These are phyloP conservation scores for Erigeron canadensis DNA, from an alignment of 129 eudicot genomes.

Conservation along the genomic window DNA sequence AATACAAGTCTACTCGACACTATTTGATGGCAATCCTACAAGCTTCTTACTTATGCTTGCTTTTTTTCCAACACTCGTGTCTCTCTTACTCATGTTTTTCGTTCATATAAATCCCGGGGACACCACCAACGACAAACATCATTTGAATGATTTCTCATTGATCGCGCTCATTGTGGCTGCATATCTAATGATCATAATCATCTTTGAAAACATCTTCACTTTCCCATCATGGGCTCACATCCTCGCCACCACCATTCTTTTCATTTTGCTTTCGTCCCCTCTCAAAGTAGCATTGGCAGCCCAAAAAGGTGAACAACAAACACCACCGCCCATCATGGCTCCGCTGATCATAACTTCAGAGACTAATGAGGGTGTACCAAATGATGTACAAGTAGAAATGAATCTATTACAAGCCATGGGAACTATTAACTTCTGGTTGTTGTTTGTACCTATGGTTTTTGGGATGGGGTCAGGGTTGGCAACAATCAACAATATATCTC, in stretches of 20 bases:
- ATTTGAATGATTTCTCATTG: conserved; percentile 54
- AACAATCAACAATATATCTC: conserved; percentile 83
- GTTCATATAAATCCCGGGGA: conserved; percentile 42
- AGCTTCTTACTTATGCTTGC: conserved; percentile 70
- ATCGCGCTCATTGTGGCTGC: conserved; percentile 52
- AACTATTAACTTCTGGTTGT: conserved; percentile 70
- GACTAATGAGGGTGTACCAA: neutral
- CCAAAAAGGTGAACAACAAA: conserved; percentile 27
- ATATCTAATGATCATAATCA: conserved; percentile 59
- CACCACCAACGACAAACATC: conserved; percentile 44
- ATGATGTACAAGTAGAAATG: conserved; percentile 33
- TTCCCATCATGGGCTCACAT: conserved; percentile 53
- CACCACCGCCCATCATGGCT: neutral
- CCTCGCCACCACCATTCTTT: conserved; percentile 37
- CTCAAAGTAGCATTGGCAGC: conserved; percentile 49
- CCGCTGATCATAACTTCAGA: conserved; percentile 40
- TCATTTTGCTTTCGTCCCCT: conserved; percentile 58
- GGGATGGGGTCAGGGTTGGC: conserved; percentile 93
- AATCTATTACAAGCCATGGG: conserved; percentile 59
- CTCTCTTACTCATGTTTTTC: conserved; percentile 64
- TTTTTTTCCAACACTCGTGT: conserved; percentile 51
- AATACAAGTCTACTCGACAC: conserved; percentile 62
- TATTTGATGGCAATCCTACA: conserved; percentile 54
- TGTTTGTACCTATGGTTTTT: conserved; percentile 69
- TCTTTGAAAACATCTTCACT: conserved; percentile 49